Base-by-base conservation (phyloP, 2,329 filamentous ascomycete species). In the Lachnellula subtilissima region DNA sequence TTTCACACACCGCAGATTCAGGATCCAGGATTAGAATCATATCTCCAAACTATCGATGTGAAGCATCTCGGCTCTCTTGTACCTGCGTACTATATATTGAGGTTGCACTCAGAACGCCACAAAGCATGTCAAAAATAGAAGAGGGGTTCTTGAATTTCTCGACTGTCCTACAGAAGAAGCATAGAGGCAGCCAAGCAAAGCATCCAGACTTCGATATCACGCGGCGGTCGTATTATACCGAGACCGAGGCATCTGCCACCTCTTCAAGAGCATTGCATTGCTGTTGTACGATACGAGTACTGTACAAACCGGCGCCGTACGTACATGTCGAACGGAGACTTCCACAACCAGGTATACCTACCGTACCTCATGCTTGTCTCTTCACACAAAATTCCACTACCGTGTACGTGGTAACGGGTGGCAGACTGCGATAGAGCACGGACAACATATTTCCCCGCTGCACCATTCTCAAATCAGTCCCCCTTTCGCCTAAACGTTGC, bases 371-470 rank as follows among this genome's bases (percentile, higher is more conserved):
- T 22, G 17, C 19, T 52, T 23, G 36, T 25, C 35, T 28, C 37
- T 35, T 50, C n/a, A 15, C 17, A 23, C 15, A 22, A 35, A 36
- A 23, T 50, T 50, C 55, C 55, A 50, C 39, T 28, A 53, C 55
- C 55, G 23, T 53, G 55, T 57, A 14, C 32, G 28, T 50, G 55
- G 54, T 37, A 53, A 45, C 48, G 53, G 48, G 53, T 55, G 48
- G 48, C 48, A 52, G 19, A 32, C 23, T 15, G 17, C 23, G 39
- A 52, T 46, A 53, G 52, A 45, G 23, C 42, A 32, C 35, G 22
- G 32, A 46, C n/a, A 53, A 25, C 9, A 4, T 8, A 15, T 37
- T 42, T 32, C 55, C 52, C 52, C 45, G 48, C 55, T 43, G 35
- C 48, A 43, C 55, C 40, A 54, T 50, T 19, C 52, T 48, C 11